Evolutionary conservation across 2,329 filamentous ascomycete genomes (phyloP).

Genomic region (Zymoseptoria brevis): DNA sequence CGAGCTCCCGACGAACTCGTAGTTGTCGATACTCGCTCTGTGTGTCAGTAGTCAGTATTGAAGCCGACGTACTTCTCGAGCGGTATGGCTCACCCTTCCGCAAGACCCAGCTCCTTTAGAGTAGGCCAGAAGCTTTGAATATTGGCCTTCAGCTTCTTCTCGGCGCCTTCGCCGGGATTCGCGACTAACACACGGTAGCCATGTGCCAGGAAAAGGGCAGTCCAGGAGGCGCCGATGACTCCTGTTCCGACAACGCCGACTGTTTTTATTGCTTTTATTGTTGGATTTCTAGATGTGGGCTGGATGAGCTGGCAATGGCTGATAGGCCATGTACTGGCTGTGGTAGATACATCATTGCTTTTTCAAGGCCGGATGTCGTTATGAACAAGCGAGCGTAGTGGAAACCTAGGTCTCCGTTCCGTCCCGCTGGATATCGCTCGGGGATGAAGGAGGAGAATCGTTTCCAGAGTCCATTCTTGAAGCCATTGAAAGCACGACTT

Average conservation of each 20-base stretch:
- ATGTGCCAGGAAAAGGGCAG: slow-evolving; percentile 33
- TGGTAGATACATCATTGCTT: no score
- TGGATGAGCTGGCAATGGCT: no score
- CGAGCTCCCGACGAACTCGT: slow-evolving; percentile 16
- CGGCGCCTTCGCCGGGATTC: slow-evolving; percentile 34
- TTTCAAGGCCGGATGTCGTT: no score
- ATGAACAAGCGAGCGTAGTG: no score
- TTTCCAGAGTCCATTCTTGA: no score
- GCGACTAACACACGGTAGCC: slow-evolving; percentile 35
- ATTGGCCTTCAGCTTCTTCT: slow-evolving; percentile 24
- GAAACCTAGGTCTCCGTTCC: no score
- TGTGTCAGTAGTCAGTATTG: background rate
- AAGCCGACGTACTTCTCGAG: background rate
- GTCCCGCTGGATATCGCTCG: no score
- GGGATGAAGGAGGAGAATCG: no score
- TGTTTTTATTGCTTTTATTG: slow-evolving; percentile 12
- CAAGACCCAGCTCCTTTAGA: slow-evolving; percentile 12
- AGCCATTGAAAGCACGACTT: no score
- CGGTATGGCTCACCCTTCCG: background rate
- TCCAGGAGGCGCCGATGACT: slow-evolving; percentile 37
- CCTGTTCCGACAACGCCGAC: slow-evolving; percentile 33
- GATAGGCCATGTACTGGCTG: no score
- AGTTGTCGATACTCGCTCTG: slow-evolving; percentile 10
- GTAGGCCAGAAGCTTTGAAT: slow-evolving; percentile 19
- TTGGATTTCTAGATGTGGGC: background rate